Conservation (phyloP, 2,329 filamentous ascomycete genomes). For the Gremmenia infestans region DNA sequence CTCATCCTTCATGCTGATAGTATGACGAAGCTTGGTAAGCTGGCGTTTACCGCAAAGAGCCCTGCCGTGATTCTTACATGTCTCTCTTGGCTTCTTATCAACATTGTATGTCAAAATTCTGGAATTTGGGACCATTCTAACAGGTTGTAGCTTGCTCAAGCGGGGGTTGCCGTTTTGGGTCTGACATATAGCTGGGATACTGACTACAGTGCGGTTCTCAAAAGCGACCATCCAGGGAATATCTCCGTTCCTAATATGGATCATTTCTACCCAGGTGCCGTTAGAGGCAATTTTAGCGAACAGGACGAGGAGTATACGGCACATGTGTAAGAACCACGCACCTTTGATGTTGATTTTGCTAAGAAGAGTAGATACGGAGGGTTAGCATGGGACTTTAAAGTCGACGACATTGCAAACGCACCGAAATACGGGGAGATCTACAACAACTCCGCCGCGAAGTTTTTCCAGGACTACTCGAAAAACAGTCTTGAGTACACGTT, state of each 20-base stretch:
- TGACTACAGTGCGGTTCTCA: constrained; percentile 31
- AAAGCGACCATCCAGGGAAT: constrained; percentile 27
- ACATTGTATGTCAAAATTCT: constrained; percentile 26
- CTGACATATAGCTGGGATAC: constrained; percentile 40
- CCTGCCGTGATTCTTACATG: constrained; percentile 28
- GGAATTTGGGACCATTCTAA: background rate
- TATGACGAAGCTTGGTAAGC: constrained; percentile 26
- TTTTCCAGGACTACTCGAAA: constrained; percentile 13
- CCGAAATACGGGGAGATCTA: constrained; percentile 29
- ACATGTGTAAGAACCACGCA: constrained; percentile 31
- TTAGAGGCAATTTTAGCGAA: constrained; percentile 15
- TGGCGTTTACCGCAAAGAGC: constrained; percentile 28
- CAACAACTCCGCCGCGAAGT: constrained; percentile 3
- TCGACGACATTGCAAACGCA: constrained; percentile 14
- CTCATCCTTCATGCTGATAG: constrained; percentile 31
- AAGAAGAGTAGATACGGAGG: constrained; percentile 34
- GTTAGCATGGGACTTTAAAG: constrained; percentile 31
- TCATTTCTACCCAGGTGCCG: constrained; percentile 32
- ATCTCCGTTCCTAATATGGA: constrained; percentile 36
- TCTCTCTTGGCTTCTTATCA: constrained; percentile 30
- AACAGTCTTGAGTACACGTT: constrained; percentile 35
- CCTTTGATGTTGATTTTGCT: background rate
- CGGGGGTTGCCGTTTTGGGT: constrained; percentile 39
- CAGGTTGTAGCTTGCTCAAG: constrained; percentile 35
- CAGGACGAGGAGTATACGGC: constrained; percentile 39